Conservation (phyloP, 2,329 filamentous ascomycete species). For the Colletotrichum cuscutae region DNA sequence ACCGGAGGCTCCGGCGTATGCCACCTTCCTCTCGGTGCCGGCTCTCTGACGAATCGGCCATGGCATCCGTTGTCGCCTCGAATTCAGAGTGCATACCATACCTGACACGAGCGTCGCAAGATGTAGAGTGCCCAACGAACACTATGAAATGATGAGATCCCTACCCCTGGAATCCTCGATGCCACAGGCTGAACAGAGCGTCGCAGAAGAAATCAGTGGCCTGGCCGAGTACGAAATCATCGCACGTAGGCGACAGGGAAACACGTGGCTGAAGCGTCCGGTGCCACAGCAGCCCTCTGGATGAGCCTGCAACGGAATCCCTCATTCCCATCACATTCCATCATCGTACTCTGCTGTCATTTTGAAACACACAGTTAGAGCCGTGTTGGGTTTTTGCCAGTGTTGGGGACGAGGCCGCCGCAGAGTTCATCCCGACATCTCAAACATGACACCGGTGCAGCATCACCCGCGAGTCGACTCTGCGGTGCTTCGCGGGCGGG, state of each 20-base stretch:
- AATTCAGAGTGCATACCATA: neutral
- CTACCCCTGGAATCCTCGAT: neutral
- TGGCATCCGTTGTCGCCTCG: no score
- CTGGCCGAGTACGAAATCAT: neutral
- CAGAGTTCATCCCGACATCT: constrained; percentile 8
- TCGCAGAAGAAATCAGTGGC: neutral
- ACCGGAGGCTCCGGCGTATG: neutral
- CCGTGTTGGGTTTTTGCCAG: neutral
- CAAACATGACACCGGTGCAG: constrained; percentile 1
- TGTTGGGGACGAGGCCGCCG: neutral
- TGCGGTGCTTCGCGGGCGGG: neutral
- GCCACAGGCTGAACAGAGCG: neutral
- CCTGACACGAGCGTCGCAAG: neutral
- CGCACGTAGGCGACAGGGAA: neutral
- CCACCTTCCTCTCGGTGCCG: neutral
- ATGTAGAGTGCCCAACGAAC: neutral
- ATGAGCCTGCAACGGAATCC: neutral
- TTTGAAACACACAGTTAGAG: constrained; percentile 8
- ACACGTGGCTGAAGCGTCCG: neutral
- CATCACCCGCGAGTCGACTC: neutral
- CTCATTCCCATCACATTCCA: constrained; percentile 12
- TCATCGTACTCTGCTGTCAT: neutral
- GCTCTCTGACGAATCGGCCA: neutral
- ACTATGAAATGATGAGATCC: neutral
- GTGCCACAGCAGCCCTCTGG: neutral